These are phyloP conservation scores for Lasiodiplodia citricola DNA, from an alignment of 2,329 filamentous ascomycete species.

Conservation along the genomic window DNA sequence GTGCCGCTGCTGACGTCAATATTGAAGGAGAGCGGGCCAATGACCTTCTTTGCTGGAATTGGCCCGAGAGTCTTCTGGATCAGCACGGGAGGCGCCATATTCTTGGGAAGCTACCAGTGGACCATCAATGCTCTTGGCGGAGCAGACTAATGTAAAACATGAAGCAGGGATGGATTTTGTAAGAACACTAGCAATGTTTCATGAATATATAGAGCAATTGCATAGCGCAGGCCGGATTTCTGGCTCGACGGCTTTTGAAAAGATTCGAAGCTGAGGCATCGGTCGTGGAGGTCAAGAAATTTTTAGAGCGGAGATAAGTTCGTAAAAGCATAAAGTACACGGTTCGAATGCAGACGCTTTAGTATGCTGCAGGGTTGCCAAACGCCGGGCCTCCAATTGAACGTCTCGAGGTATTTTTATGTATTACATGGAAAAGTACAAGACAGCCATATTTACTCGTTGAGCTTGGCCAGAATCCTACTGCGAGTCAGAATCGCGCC, in stretches of 20 bases:
- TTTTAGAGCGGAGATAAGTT: conserved; percentile 25
- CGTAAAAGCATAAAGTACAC: conserved; percentile 22
- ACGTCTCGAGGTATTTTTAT: conserved; percentile 25
- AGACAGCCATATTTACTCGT: conserved; percentile 70
- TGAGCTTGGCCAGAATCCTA: conserved; percentile 98
- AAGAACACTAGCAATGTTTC: not conserved
- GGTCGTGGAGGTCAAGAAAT: not conserved
- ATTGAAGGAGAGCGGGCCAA: conserved; percentile 65
- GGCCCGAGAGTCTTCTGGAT: conserved; percentile 94
- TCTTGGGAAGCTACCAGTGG: conserved; percentile 92
- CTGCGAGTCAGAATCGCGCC: conserved; percentile 20
- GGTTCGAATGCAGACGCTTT: conserved; percentile 20
- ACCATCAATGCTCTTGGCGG: conserved; percentile 74
- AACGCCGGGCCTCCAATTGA: conserved; percentile 26
- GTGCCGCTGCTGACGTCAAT: conserved; percentile 68
- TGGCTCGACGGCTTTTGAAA: not conserved
- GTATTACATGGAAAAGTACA: conserved; percentile 27
- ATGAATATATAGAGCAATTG: not conserved
- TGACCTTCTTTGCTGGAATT: conserved; percentile 75
- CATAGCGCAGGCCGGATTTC: not conserved
- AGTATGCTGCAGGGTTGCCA: conserved; percentile 24
- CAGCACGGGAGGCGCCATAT: conserved; percentile 90
- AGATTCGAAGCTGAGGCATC: not conserved
- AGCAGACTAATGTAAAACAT: conserved; percentile 22
- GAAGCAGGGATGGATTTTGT: conserved; percentile 6